Percentiles rank a stretch among this genome's conserved stretches.
These are phyloP conservation scores for Eragrostis nindensis DNA, from an alignment of 176 grass and related monocot genomes.

Conservation along the genomic window DNA sequence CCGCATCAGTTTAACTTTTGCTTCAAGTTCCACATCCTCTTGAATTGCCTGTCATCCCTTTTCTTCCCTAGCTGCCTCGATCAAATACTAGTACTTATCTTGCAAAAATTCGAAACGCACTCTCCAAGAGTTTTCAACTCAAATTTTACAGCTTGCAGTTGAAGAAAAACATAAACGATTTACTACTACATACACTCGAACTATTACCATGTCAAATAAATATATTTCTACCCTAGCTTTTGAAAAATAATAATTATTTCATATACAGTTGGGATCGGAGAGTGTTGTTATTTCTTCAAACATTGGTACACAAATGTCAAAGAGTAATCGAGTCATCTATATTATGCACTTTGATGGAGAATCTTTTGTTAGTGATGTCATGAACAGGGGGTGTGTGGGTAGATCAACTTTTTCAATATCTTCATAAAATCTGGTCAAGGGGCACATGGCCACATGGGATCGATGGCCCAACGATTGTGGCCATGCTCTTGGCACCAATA, in stretches of 20 bases:
- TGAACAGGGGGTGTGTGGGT: background rate
- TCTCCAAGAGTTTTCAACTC: background rate
- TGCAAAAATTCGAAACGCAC: background rate
- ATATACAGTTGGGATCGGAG: background rate
- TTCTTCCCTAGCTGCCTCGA: background rate
- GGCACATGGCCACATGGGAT: conserved; percentile 47
- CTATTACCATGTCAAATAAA: too few species aligned
- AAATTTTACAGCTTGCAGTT: background rate
- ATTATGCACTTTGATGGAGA: conserved; percentile 5
- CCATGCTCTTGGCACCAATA: conserved; percentile 35
- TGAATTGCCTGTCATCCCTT: background rate
- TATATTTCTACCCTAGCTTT: background rate
- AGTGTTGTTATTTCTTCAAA: background rate
- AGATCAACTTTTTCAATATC: conserved; percentile 12
- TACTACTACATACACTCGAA: too few species aligned
- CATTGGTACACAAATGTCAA: background rate
- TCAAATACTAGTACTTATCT: too few species aligned
- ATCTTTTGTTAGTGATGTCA: conserved; percentile 21
- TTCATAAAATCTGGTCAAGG: conserved; percentile 33
- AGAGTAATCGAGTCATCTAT: background rate
- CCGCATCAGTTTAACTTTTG: background rate
- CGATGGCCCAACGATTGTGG: conserved; percentile 36
- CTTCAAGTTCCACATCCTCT: background rate
- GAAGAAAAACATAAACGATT: background rate
- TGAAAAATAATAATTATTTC: background rate